Evolutionary conservation across 169 alveolate genomes (phyloP), one percentile per base, ranked within the genome.

Genomic region (Cryptosporidium muris): DNA sequence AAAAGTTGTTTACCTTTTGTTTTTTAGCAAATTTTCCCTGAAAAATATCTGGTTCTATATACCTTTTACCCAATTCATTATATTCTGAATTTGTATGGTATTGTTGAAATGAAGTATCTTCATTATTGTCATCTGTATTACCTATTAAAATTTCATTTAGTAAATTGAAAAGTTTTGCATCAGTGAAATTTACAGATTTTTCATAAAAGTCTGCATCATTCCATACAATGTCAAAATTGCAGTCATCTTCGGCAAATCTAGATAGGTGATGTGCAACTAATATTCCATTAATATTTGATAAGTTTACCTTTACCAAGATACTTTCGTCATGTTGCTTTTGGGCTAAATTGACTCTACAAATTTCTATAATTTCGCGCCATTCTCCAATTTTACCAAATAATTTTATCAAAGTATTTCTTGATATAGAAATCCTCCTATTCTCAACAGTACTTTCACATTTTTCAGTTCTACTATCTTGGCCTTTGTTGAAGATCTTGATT

Each of bases 291-390:
- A 58, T 25, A 56, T 53, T 74, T 16, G 40, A 9, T 5, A 47
- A 25, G 14, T 74, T 74, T 0, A 58, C 9, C 2, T 11, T 38
- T 43, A 74, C 25, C 25, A 36, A 8, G 9, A 11, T 74, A 60
- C n/a, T 6, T 3, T 43, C 34, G 40, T 66, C 54, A 74, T n/a
- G 60, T 45, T 54, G 25, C 9, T 58, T 60, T 60, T 74, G 80
- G 25, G 25, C 12, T 34, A 74, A 58, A 9, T 25, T 47, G 1
- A 68, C 68, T 4, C 34, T 47, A 58, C 85, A 74, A 16, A 74
- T 58, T 58, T 58, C 62, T 54, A 74, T 58, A 25, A 74, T 74
- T 74, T 74, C 85, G 47, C 85, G 85, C 85, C 85, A 74, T 40
- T 45, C 47, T 12, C 54, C 14, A 34, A 68, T 56, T 63, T 74